Evolutionary conservation across 345 rosid genomes (phyloP), one percentile per base, ranked within the genome.

Genomic region (Kernera saxatilis): DNA sequence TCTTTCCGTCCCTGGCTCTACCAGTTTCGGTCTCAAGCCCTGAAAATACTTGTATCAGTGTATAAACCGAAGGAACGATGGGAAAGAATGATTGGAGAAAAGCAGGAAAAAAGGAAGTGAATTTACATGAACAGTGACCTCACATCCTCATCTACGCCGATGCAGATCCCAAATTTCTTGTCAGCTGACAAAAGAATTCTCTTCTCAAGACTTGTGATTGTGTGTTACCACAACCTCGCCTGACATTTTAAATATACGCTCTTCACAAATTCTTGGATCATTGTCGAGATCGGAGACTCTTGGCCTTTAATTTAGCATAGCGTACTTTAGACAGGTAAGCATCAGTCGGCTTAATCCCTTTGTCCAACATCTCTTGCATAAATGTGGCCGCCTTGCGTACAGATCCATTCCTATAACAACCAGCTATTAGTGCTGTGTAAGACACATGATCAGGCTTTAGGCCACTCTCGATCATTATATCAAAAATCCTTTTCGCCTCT

Each of bases 301-400:
- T 25, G 65, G 66, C 70, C 64, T 80, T 82, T 39, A 36, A 48
- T 35, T 67, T 55, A 57, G 76, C 70, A 57, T 21, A 43, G 2
- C 58, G 33, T 45, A 77, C 23, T 2, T 40, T 9, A 13, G 75
- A 74, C 59, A 21, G 25, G 27, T 77, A 71, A 56, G 23, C 12
- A 7, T 35, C 9, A 63, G 80, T 80, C 13, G 57, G 83, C 13
- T 4, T 5, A 62, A 81, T 74, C 29, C 81, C 70, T 63, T 81
- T 79, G 14, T 18, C 37, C 50, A 22, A 53, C 83, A 84, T 82
- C 65, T 80, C 81, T 71, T 82, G 39, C 57, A 61, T 18, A 59
- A 86, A 82, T 44, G 56, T 45, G 44, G 17, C 33, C 55, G 80
- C 92, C 67, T 70, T 79, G 46, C 3, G 3, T 39, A 6, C 61